These are phyloP conservation scores for Vitellaria paradoxa DNA, from an alignment of 179 eudicot genomes.

Conservation along the genomic window DNA sequence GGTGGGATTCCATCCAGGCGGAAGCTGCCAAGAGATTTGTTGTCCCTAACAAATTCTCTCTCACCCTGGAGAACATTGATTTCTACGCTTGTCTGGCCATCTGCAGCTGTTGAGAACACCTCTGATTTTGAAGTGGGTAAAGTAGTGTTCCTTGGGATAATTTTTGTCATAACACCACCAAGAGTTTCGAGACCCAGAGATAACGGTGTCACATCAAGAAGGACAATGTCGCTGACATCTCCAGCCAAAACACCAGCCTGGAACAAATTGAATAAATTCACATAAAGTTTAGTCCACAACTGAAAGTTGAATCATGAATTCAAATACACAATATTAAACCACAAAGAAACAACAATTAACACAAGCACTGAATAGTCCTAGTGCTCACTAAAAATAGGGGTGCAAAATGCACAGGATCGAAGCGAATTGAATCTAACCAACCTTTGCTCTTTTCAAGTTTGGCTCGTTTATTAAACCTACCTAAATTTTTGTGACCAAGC, in stretches of 20 bases:
- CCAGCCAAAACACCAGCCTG: conserved; percentile 93
- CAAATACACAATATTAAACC: not conserved
- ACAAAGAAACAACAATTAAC: not conserved
- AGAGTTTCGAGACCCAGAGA: conserved; percentile 88
- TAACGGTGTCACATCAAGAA: conserved; percentile 77
- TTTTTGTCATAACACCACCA: conserved; percentile 96
- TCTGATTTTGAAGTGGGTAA: conserved; percentile 91
- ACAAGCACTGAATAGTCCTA: not conserved
- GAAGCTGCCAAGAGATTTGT: conserved; percentile 93
- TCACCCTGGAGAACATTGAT: conserved; percentile 93
- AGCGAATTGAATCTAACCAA: too few species aligned
- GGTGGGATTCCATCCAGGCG: conserved; percentile 94
- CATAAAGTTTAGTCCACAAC: not conserved
- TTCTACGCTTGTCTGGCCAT: conserved; percentile 94
- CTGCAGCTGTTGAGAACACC: conserved; percentile 95
- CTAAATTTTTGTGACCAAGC: too few species aligned
- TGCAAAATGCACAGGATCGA: too few species aligned
- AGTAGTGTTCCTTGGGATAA: conserved; percentile 81
- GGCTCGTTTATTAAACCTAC: too few species aligned
- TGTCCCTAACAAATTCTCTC: conserved; percentile 88
- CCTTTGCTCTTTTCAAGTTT: too few species aligned
- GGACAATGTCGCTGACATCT: conserved; percentile 88
- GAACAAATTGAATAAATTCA: conserved; percentile 9
- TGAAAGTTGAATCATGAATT: not conserved
- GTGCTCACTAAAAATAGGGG: not conserved